Base-by-base conservation (phyloP, 495 filamentous ascomycete species). In the Entonaema liquescens region DNA sequence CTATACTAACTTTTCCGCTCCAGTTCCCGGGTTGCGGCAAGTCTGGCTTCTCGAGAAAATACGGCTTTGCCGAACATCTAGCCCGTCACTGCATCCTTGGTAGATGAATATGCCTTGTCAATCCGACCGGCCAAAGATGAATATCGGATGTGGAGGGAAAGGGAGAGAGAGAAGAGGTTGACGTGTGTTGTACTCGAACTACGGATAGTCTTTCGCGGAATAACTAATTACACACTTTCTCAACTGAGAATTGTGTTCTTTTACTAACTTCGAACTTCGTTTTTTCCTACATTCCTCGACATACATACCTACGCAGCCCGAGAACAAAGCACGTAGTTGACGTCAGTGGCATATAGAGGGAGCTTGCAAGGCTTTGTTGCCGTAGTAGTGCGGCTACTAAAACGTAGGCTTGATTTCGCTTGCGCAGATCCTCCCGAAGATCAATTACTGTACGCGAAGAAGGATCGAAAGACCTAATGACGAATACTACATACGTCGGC, bases 371-470 rank as follows among this genome's bases (percentile, higher is more conserved):
- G 59, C 40, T 53, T 69, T 54, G 61, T 65, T 69, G 40, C 40
- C 11, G 17, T 44, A 44, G 40, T 21, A 21, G n/a, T 17, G 42
- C 44, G 28, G 40, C 26, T 19, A 66, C 57, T 49, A 71, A 69
- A 47, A 19, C n/a, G 40, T 61, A 47, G 53, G 28, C 3, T 21
- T 67, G 57, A 67, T 71, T 71, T 71, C 63, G 68, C 53, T 65
- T 67, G 57, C 44, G 69, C 36, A 67, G 63, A 67, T 67, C 59
- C 31, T 25, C 42, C 25, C 54, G 62, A 25, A 42, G 56, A 61
- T 57, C 69, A 59, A 23, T 68, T 64, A 60, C 59, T 55, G 28
- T 56, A 68, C 57, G 28, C 42, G 58, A 62, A 29, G 31, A 53
- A 28, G 57, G 23, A 56, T 60, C 26, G 42, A 38, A 53, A 44